A percentile compares a stretch with the other conserved stretches of the same genome.
Conservation (phyloP, 306 rosid species). For the Sphenostylis stenocarpa region DNA sequence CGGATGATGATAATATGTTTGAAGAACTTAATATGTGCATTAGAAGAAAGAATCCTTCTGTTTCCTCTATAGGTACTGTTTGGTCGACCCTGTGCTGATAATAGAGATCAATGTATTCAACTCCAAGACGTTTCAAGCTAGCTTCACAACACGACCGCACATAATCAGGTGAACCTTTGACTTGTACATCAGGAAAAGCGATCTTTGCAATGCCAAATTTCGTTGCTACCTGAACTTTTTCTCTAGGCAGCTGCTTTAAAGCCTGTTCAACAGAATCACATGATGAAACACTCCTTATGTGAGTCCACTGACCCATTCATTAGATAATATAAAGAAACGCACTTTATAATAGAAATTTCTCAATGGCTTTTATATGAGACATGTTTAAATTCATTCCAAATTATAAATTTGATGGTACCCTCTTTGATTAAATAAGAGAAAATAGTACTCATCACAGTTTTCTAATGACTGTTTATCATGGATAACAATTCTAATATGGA, state of each 20-base stretch:
- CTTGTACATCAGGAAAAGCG: neutral
- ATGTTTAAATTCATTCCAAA: no score
- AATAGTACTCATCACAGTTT: no score
- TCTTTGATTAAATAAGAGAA: no score
- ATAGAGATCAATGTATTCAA: slow-evolving; percentile 75
- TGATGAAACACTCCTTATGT: neutral
- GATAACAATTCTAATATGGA: no score
- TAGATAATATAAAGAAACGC: no score
- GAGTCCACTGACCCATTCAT: neutral
- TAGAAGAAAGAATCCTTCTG: slow-evolving; percentile 38
- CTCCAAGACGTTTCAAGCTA: slow-evolving; percentile 72
- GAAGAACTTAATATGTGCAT: neutral
- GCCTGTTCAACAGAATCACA: slow-evolving; percentile 46
- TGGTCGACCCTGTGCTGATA: slow-evolving; percentile 63
- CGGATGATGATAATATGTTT: neutral
- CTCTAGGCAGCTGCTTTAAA: slow-evolving; percentile 62
- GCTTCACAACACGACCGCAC: slow-evolving; percentile 73
- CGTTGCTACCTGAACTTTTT: slow-evolving; percentile 69
- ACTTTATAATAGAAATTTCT: no score
- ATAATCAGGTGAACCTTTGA: slow-evolving; percentile 62
- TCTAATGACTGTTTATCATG: no score
- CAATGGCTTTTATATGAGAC: no score
- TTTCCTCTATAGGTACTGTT: slow-evolving; percentile 67
- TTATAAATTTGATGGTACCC: no score
- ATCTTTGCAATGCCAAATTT: slow-evolving; percentile 55